Evolutionary conservation across 768 basidiomycete species (phyloP), one percentile per base, ranked within the genome.

Genomic region (Chalciporus piperatus): DNA sequence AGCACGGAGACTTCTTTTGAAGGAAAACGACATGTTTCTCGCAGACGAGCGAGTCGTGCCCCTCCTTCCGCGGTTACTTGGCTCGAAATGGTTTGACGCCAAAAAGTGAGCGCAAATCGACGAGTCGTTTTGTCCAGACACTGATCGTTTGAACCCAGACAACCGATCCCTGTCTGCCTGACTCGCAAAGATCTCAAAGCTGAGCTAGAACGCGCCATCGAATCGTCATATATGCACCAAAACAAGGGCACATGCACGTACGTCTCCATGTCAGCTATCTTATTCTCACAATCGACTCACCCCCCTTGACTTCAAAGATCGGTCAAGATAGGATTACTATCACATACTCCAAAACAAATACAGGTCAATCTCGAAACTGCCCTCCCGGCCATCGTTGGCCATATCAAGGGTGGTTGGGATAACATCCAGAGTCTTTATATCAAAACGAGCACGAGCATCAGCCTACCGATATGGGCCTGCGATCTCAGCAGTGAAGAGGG

Each of bases 171-270:
- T 1, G 96, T 98, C n/a, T 85, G 82, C 57, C 68, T 99, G 47
- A 85, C 80, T 11, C 83, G 87, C 20, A 94, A 93, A 64, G 89
- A 96, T 69, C 78, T 99, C 52, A 98, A 98, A 68, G 80, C 77
- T 42, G 94, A 98, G 62, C 80, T 99, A 10, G 95, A 96, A 68
- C 84, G 87, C 41, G 96, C 96, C 16, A 84, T 99, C 57, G 85
- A 85, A 4, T 93, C 94, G 11, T 95, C 96, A 3, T 97, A 97
- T 70, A 90, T 97, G 86, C 89, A 94, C 68, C 90, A 94, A 71
- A 92, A 94, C 50, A 84, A 82, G 57, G 97, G 97, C 12, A 97
- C 93, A 6, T 92, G 89, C 81, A 84, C 86, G 91, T 95, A 74
- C 46, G 92, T 81, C 16, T 22, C 16, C 20, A 27, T 32, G 28